Conservation (phyloP, 345 rosid genomes). For the Tarenaya hassleriana region DNA sequence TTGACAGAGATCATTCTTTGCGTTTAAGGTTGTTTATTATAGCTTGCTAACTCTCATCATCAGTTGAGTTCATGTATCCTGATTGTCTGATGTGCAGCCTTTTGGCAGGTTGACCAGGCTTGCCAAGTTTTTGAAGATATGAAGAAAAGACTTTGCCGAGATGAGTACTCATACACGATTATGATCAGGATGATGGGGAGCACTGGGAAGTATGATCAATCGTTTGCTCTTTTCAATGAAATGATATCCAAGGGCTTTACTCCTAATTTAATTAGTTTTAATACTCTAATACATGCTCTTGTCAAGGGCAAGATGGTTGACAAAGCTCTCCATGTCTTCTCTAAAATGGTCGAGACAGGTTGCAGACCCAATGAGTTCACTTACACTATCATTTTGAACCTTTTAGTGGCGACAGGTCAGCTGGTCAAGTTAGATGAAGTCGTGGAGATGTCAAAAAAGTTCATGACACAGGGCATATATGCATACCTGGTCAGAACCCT, state of each 20-base stretch:
- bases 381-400: constrained; percentile 51
- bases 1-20: too few species aligned
- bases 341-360: constrained; percentile 57
- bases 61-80: constrained; percentile 21
- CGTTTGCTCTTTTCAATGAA: constrained; percentile 58
- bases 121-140: constrained; percentile 71
- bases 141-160: constrained; percentile 60
- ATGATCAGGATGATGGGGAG: constrained; percentile 79
- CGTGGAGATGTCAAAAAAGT: constrained; percentile 58
- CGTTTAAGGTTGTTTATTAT: not conserved
- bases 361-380: constrained; percentile 67
- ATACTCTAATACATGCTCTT: constrained; percentile 75
- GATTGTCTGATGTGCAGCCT: constrained; percentile 64
- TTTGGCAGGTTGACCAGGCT: constrained; percentile 67
- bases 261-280: constrained; percentile 56
- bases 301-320: constrained; percentile 57
- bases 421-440: constrained; percentile 56
- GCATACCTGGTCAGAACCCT: constrained; percentile 66
- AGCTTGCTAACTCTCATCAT: not conserved
- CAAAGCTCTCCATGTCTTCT: constrained; percentile 63
- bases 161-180: constrained; percentile 74
- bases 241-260: constrained; percentile 53
- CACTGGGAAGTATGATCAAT: constrained; percentile 50
- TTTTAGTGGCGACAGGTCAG: constrained; percentile 57
- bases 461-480: constrained; percentile 66